phyloP scores from a whole-genome alignment of 176 grass and related monocot genomes.

The Phoenix roebelenii region DNA sequence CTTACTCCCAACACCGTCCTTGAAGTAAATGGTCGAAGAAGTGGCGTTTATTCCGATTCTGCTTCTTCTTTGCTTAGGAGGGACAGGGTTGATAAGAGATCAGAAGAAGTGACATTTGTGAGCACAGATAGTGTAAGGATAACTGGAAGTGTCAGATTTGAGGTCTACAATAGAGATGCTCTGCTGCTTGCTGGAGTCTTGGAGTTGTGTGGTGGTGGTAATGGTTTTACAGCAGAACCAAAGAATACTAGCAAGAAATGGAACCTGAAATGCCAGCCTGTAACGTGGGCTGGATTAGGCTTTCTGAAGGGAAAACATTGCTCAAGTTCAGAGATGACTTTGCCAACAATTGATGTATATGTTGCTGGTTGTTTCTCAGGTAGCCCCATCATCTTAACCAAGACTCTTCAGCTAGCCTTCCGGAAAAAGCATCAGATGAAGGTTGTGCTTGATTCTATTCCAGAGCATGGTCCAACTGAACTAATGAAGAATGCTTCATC shows the following conservation, averaged over 20 bases:
- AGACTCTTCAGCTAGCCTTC: no score
- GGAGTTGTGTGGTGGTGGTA: slow-evolving; percentile 30
- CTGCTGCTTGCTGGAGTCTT: slow-evolving; percentile 47
- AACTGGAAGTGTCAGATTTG: slow-evolving; percentile 57
- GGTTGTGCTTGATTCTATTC: no score
- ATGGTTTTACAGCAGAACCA: background rate
- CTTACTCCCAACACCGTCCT: slow-evolving; percentile 45
- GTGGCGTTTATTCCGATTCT: slow-evolving; percentile 10
- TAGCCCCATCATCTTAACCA: no score
- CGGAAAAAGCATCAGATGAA: no score
- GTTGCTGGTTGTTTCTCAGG: no score
- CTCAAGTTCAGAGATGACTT: no score
- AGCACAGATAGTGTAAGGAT: slow-evolving; percentile 48
- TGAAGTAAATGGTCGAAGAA: slow-evolving; percentile 21
- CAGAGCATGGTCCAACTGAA: no score
- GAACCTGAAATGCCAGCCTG: slow-evolving; percentile 46
- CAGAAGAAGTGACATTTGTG: slow-evolving; percentile 47
- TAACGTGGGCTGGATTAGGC: slow-evolving; percentile 17
- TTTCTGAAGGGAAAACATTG: no score
- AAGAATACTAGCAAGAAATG: slow-evolving; percentile 24
- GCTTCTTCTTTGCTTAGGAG: slow-evolving; percentile 37
- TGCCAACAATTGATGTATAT: no score
- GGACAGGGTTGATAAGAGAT: slow-evolving; percentile 29
- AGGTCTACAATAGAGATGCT: slow-evolving; percentile 39
- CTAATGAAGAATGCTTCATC: no score